A percentile compares a stretch with the other conserved stretches of the same genome.
Evolutionary conservation across 768 basidiomycete genomes (phyloP).

Genomic region (Tricholoma furcatifolium): DNA sequence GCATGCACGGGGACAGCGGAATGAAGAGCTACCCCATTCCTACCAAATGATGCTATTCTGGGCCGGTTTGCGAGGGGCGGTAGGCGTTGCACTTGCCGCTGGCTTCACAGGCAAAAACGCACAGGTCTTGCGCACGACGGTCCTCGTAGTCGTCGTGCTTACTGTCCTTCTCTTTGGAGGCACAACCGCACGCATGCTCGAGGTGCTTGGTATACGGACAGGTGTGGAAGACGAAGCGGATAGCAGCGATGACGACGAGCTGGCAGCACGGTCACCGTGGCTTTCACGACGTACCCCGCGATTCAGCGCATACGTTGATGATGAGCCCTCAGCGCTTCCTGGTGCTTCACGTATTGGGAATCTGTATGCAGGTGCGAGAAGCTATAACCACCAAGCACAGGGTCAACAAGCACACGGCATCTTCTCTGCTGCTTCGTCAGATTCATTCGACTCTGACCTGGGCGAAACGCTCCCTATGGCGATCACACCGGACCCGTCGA

Average conservation of each 20-base stretch:
- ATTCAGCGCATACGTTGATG: conserved; percentile 44
- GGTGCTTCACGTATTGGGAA: conserved; percentile 45
- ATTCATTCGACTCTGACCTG: conserved; percentile 73
- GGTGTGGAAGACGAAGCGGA: conserved; percentile 93
- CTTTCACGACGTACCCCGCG: conserved; percentile 37
- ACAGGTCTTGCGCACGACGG: conserved; percentile 87
- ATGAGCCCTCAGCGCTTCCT: conserved; percentile 38
- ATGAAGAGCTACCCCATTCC: conserved; percentile 92
- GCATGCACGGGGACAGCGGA: conserved; percentile 81
- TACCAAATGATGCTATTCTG: conserved; percentile 99
- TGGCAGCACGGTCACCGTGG: conserved; percentile 30
- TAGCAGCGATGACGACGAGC: conserved; percentile 55
- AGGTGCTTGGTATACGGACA: conserved; percentile 92
- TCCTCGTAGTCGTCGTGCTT: conserved; percentile 92
- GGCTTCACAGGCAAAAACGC: conserved; percentile 95
- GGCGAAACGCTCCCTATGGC: conserved; percentile 81
- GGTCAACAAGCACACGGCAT: conserved; percentile 27
- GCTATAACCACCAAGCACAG: conserved; percentile 61
- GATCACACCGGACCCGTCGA: conserved; percentile 37
- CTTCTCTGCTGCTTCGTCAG: conserved; percentile 73
- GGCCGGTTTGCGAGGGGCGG: conserved; percentile 95
- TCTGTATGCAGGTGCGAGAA: conserved; percentile 48
- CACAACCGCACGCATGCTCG: conserved; percentile 96
- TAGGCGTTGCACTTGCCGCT: conserved; percentile 95
- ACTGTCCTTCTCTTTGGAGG: conserved; percentile 96